Evolutionary conservation across 2,329 filamentous ascomycete species (phyloP), one percentile per base, ranked within the genome.

Genomic region (Colletotrichum graminicola): DNA sequence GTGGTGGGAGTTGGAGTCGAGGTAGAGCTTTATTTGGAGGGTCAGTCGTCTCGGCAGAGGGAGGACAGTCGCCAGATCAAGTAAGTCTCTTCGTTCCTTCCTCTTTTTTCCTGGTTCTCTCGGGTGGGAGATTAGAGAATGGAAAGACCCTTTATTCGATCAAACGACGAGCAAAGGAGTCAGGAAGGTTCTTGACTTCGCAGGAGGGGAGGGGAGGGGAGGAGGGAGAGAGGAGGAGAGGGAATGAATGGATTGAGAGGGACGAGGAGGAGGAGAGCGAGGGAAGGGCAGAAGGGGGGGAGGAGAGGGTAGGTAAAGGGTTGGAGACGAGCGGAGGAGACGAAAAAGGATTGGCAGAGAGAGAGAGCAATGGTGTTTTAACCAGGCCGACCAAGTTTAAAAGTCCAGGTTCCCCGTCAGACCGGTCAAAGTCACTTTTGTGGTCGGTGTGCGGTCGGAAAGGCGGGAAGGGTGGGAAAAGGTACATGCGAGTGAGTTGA

Each of bases 341-440:
- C 80, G 83, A 83, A 84, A 84, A 86, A 85, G 85, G 86, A 87
- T 84, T 86, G 85, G 85, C 84, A 83, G 82, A 86, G 34, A 36
- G 34, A 29, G 29, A 29, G 83, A 55, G 61, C 67, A 41, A 62
- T 87, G 81, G 80, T 80, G 76, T 79, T 82, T 84, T 83, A 83
- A 84, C 81, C n/a, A n/a, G n/a, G n/a, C n/a, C n/a, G n/a, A n/a
- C n/a, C n/a, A n/a, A n/a, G n/a, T n/a, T n/a, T n/a, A n/a, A n/a
- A n/a, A n/a, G n/a, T n/a, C n/a, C n/a, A n/a, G n/a, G n/a, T n/a
- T n/a, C n/a, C n/a, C n/a, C n/a, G n/a, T n/a, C n/a, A n/a, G n/a
- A n/a, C n/a, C 29, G 29, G 12, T 5, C 26, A 61, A 41, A 8
- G 59, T 47, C 59, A 51, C 59, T 43, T 39, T 49, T 62, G 18